Conservation (phyloP, 768 basidiomycete genomes). For the Hypholoma sublateritium region DNA sequence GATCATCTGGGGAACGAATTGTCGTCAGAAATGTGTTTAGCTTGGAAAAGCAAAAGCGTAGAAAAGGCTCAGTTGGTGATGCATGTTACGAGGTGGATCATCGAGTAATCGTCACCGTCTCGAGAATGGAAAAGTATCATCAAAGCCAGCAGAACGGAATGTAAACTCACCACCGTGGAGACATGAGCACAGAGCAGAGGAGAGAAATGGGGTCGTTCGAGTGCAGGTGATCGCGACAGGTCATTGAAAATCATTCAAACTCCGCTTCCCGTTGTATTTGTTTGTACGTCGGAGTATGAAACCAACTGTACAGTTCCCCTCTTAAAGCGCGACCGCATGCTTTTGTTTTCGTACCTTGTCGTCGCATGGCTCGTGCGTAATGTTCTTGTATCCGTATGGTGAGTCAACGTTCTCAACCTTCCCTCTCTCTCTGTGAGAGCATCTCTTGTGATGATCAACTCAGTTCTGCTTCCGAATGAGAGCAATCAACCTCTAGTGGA, state of each 20-base stretch:
- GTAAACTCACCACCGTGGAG: conserved; percentile 30
- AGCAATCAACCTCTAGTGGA: conserved; percentile 73
- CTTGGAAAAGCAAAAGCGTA: conserved; percentile 3
- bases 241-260: conserved; percentile 14
- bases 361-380: background rate
- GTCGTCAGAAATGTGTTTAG: conserved; percentile 1
- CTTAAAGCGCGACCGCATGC: conserved; percentile 4
- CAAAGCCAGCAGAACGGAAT: conserved; percentile 31
- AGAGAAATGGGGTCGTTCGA: background rate
- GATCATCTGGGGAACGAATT: background rate
- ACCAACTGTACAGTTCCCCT: conserved; percentile 41
- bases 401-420: conserved; percentile 16
- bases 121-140: conserved; percentile 70
- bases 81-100: conserved; percentile 83
- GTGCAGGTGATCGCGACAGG: background rate
- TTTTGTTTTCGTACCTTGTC: conserved; percentile 4
- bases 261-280: conserved; percentile 16
- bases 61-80: conserved; percentile 56
- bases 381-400: conserved; percentile 15
- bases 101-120: conserved; percentile 66
- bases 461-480: conserved; percentile 89
- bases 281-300: conserved; percentile 32
- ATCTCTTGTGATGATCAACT: conserved; percentile 50
- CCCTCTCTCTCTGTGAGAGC: conserved; percentile 9
- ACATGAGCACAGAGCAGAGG: background rate